Evolutionary conservation across 2,329 filamentous ascomycete species (phyloP), one percentile per base, ranked within the genome.

Genomic region (Ceratocystis eucalypticola): DNA sequence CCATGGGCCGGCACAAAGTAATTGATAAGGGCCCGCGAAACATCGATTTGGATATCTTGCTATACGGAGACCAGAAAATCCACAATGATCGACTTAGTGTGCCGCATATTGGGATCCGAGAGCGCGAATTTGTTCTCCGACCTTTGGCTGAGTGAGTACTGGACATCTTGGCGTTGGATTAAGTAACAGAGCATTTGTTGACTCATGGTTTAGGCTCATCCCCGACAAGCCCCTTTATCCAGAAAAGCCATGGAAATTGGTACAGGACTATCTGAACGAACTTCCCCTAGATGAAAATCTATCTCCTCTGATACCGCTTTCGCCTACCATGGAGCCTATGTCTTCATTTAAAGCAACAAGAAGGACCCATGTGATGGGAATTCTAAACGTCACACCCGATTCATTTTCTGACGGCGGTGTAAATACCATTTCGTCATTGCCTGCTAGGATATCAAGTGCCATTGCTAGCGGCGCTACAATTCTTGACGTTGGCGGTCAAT

Each of bases 21-120:
- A 84, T 97, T 53, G 91, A 96, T 72, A 99, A 99, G 74, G 94
- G 94, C 0, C 94, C 94, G 1, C 84, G 94, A 33, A 96, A 91
- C 72, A 96, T 99, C 69, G 94, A 99, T 72, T 80, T 99, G 15
- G 94, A 99, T 72, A 91, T 99, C 61, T 78, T 97, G 20, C 79
- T 96, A 1, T 96, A 96, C 73, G 87, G 86, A 63, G 77, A 88
- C 66, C 77, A 87, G 68, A 78, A 76, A 2, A 77, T 96, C 64
- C 76, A 84, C 50, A 81, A 89, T 69, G 83, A 88, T 53, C 84
- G 91, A 22, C 83, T 99, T n/a, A 87, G 81, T 30, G 80, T 99
- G 33, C 94, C 94, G 10, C 94, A 99, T 74, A 80, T 84, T 41
- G 80, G 89, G 55, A 96, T 99, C 78, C 77, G 87, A 1, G 94